These are phyloP conservation scores for Massarina eburnea DNA, from an alignment of 2,329 filamentous ascomycete species.

Conservation along the genomic window DNA sequence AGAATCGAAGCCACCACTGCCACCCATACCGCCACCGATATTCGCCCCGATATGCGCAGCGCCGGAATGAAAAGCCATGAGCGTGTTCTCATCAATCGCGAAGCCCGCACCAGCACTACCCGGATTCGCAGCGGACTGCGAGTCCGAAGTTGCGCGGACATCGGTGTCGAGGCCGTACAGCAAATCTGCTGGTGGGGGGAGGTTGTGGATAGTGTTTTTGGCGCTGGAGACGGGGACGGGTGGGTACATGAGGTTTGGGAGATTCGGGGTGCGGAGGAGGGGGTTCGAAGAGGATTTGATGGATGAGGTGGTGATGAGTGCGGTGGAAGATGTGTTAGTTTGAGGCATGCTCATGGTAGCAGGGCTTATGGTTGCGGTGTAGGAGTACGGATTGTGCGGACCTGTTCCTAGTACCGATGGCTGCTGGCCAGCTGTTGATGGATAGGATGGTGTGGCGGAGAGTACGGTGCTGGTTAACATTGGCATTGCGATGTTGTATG, in stretches of 20 bases:
- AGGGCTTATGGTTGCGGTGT: not conserved
- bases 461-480: slow-evolving; percentile 8
- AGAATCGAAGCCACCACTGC: not conserved
- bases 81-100: not conserved
- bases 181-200: slow-evolving; percentile 37
- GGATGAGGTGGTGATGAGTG: not conserved
- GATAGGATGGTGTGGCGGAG: slow-evolving; percentile 4
- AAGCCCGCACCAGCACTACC: no score
- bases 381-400: not conserved
- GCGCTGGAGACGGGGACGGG: slow-evolving; percentile 31
- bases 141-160: not conserved
- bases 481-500: slow-evolving; percentile 27
- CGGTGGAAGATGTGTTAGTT: slow-evolving; percentile 1
- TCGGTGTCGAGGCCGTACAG: slow-evolving; percentile 29
- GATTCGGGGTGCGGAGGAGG: slow-evolving; percentile 28
- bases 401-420: not conserved
- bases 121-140: not conserved
- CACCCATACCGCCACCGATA: not conserved
- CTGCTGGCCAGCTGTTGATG: not conserved
- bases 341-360: not conserved
- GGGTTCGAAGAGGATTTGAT: slow-evolving; percentile 8
- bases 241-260: slow-evolving; percentile 35
- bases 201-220: slow-evolving; percentile 27
- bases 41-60: no score
- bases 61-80: not conserved